Percentiles rank a stretch among this genome's conserved stretches.
Evolutionary conservation across 805 yeast species (phyloP).

Genomic region (Nakazawaea wickerhamii): DNA sequence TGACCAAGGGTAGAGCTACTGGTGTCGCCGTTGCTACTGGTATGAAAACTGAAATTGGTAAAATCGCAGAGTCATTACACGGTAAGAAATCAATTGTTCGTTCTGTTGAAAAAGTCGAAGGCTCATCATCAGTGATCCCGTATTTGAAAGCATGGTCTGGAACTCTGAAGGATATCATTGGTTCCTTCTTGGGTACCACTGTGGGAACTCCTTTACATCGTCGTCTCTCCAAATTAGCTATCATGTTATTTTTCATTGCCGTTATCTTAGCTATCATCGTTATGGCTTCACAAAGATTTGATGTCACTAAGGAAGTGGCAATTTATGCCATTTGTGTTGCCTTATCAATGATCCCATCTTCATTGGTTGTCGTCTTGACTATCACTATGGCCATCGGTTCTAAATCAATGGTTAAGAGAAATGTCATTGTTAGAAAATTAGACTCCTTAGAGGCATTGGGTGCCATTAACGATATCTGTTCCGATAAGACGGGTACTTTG

Average conservation of each 20-base stretch:
- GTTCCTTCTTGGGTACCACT: constrained; percentile 67
- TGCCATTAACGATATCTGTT: constrained; percentile 73
- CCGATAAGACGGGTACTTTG: constrained; percentile 79
- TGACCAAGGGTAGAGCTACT: constrained; percentile 68
- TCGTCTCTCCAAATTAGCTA: constrained; percentile 71
- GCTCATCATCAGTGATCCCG: constrained; percentile 36
- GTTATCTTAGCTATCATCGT: constrained; percentile 83
- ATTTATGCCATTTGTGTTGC: constrained; percentile 86
- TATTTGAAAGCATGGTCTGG: constrained; percentile 40
- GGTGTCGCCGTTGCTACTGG: constrained; percentile 71
- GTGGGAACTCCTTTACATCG: constrained; percentile 82
- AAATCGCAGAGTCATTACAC: constrained; percentile 57
- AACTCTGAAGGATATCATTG: constrained; percentile 49
- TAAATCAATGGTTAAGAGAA: constrained; percentile 59
- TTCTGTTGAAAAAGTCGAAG: constrained; percentile 36
- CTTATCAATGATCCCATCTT: constrained; percentile 76
- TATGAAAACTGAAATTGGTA: constrained; percentile 66
- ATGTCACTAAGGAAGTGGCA: constrained; percentile 76
- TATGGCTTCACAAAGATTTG: constrained; percentile 75
- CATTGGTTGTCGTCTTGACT: constrained; percentile 75
- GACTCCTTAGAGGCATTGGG: constrained; percentile 79
- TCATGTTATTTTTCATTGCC: constrained; percentile 65
- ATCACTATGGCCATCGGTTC: constrained; percentile 85
- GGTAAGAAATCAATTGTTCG: constrained; percentile 35
- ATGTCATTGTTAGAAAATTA: constrained; percentile 70